A percentile compares a stretch with the other conserved stretches of the same genome.
Evolutionary conservation across 2,329 filamentous ascomycete genomes (phyloP).

Genomic region (Mollisia scopiformis): DNA sequence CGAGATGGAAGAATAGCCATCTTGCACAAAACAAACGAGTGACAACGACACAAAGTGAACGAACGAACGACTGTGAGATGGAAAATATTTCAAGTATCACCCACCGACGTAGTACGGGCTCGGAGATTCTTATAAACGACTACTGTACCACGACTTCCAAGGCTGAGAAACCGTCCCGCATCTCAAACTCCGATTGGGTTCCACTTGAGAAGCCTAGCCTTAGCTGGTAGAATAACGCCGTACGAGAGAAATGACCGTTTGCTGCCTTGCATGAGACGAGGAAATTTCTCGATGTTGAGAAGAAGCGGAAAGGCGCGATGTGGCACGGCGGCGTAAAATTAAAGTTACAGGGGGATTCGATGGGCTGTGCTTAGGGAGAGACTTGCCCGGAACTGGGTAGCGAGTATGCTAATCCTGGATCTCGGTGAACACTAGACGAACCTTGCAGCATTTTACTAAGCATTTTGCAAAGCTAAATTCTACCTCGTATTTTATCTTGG

Average conservation of each 20-base stretch:
- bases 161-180: background rate
- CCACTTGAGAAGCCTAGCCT: background rate
- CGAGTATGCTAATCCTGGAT: background rate
- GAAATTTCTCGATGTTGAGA: background rate
- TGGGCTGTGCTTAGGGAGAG: background rate
- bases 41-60: background rate
- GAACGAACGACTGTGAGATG: background rate
- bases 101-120: background rate
- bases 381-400: background rate
- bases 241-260: background rate
- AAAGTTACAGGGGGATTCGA: background rate
- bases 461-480: background rate
- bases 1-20: background rate
- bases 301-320: background rate
- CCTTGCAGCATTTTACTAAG: background rate
- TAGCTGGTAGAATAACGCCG: background rate
- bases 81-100: background rate
- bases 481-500: background rate
- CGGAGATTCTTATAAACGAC: background rate
- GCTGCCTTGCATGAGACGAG: background rate
- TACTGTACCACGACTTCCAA: background rate
- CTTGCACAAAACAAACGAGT: background rate
- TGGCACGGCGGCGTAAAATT: background rate
- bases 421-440: background rate
- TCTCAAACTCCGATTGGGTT: background rate